phyloP scores from a whole-genome alignment of 2,329 filamentous ascomycete species.

The Trichoderma lentiforme region DNA sequence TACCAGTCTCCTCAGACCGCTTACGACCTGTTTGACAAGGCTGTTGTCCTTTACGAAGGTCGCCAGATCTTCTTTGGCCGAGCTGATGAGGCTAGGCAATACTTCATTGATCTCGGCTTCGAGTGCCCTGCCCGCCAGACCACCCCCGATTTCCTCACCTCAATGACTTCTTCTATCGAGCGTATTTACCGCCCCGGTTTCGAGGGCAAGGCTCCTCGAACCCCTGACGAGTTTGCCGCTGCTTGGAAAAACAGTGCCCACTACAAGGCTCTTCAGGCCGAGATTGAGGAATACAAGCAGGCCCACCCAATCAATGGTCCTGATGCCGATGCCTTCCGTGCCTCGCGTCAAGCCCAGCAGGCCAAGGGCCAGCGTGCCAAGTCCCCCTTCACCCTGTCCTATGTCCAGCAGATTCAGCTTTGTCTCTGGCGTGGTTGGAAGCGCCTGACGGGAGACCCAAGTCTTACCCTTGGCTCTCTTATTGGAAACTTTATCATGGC shows the following conservation, averaged over 20 bases:
- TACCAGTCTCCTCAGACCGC: conserved; percentile 66
- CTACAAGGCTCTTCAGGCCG: conserved; percentile 48
- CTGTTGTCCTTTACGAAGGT: conserved; percentile 56
- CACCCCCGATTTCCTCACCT: conserved; percentile 69
- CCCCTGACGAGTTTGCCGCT: conserved; percentile 59
- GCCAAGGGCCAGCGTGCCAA: conserved; percentile 58
- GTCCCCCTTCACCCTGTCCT: conserved; percentile 82
- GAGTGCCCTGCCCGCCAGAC: conserved; percentile 64
- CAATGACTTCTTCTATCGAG: conserved; percentile 60
- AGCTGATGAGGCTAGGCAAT: conserved; percentile 57
- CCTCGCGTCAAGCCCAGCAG: conserved; percentile 52
- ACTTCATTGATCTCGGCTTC: conserved; percentile 66
- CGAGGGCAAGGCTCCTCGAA: conserved; percentile 54
- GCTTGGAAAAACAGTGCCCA: conserved; percentile 55
- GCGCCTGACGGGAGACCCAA: conserved; percentile 73
- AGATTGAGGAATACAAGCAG: conserved; percentile 55
- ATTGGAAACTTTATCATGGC: conserved; percentile 73
- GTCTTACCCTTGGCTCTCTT: conserved; percentile 64
- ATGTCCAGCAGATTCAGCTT: conserved; percentile 68
- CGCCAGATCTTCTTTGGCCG: conserved; percentile 63
- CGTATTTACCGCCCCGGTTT: conserved; percentile 55
- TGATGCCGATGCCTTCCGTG: conserved; percentile 56
- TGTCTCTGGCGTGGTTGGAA: conserved; percentile 80
- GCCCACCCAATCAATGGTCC: conserved; percentile 52
- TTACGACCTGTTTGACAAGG: conserved; percentile 64